phyloP scores from a whole-genome alignment of 2,329 filamentous ascomycete genomes.

The Saccharata proteae region DNA sequence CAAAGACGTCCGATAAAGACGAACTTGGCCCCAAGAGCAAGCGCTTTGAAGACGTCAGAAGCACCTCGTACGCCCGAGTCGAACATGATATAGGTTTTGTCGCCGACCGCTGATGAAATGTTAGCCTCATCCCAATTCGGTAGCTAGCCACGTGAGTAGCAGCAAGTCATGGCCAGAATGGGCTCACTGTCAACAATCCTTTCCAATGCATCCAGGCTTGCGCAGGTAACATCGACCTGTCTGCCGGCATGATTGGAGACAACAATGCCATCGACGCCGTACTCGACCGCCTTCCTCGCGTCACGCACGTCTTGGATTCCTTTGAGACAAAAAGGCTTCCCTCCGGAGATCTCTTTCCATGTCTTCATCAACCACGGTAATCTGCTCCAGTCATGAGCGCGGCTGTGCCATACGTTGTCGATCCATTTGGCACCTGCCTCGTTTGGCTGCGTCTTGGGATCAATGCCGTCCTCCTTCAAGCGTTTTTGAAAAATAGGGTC shows the following conservation, averaged over 20 bases:
- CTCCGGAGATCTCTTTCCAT: slow-evolving; percentile 41
- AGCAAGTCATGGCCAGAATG: neutral
- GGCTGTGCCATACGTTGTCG: slow-evolving; percentile 52
- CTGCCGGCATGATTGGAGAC: slow-evolving; percentile 61
- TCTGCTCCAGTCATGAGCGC: slow-evolving; percentile 53
- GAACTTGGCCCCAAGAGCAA: slow-evolving; percentile 50
- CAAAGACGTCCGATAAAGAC: slow-evolving; percentile 50
- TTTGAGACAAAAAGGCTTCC: slow-evolving; percentile 52
- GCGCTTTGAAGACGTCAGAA: slow-evolving; percentile 47
- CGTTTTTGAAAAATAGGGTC: slow-evolving; percentile 49
- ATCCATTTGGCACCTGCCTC: slow-evolving; percentile 50
- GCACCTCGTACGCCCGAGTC: slow-evolving; percentile 47
- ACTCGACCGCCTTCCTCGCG: slow-evolving; percentile 46
- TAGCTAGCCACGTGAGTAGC: too few species aligned
- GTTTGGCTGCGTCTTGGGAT: slow-evolving; percentile 39
- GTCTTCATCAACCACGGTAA: slow-evolving; percentile 51
- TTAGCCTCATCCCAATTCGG: too few species aligned
- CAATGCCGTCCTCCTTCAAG: slow-evolving; percentile 40
- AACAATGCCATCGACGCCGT: slow-evolving; percentile 55
- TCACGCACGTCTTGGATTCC: slow-evolving; percentile 58
- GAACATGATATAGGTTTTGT: slow-evolving; percentile 44
- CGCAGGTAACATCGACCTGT: slow-evolving; percentile 50
- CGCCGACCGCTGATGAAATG: slow-evolving; percentile 33
- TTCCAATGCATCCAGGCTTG: slow-evolving; percentile 47
- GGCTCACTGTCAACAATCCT: slow-evolving; percentile 40